Conservation (phyloP, 208 protist genomes). For the Acanthamoeba lenticulata region DNA sequence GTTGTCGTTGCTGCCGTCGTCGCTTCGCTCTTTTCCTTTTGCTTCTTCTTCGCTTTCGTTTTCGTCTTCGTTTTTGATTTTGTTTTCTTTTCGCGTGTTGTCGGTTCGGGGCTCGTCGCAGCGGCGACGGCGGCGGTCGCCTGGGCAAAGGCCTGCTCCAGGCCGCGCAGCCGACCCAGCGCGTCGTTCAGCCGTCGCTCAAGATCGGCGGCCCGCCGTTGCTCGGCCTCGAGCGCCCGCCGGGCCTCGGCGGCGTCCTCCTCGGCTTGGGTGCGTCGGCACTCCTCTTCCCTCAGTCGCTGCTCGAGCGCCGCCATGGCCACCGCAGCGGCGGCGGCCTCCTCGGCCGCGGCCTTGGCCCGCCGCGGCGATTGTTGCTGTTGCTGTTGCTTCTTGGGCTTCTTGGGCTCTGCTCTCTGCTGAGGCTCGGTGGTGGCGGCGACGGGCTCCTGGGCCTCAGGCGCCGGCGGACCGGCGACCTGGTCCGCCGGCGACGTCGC, state of each 20-base stretch:
- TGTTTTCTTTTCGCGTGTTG: constrained; percentile 7
- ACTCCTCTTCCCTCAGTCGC: background rate
- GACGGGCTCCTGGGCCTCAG: too few species aligned
- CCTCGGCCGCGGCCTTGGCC: background rate
- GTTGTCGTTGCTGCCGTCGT: background rate
- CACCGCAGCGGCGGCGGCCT: too few species aligned
- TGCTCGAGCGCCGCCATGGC: background rate
- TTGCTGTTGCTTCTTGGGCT: too few species aligned
- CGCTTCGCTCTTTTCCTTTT: background rate
- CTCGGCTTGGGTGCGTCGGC: background rate
- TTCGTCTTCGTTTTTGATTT: background rate
- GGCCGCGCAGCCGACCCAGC: background rate
- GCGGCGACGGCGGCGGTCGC: background rate
- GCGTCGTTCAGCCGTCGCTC: background rate
- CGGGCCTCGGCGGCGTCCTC: background rate
- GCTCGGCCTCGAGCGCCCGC: background rate
- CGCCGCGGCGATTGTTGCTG: too few species aligned
- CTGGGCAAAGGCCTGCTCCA: background rate
- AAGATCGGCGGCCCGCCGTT: background rate
- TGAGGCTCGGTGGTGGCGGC: too few species aligned
- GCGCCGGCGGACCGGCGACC: too few species aligned
- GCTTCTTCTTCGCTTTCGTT: background rate
- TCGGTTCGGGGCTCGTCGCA: too few species aligned
- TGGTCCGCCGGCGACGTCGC: too few species aligned
- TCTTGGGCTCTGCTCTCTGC: too few species aligned